These are phyloP conservation scores for Solioccasus polychromus DNA, from an alignment of 768 basidiomycete species.

Conservation along the genomic window DNA sequence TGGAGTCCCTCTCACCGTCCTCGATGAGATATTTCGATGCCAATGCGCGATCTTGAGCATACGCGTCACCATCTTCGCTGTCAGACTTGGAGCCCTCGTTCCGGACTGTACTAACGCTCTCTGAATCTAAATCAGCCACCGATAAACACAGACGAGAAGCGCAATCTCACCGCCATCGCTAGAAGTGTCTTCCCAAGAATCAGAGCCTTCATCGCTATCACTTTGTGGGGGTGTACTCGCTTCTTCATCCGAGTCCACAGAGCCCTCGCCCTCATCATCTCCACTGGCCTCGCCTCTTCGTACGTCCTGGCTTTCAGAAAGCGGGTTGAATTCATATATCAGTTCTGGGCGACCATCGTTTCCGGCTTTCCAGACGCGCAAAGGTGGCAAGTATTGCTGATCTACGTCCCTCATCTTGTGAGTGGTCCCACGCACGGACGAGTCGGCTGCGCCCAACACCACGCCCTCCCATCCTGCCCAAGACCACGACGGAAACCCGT, in stretches of 20 bases:
- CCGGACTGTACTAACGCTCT: background rate
- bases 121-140: background rate
- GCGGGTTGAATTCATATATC: too few species aligned
- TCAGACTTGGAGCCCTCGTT: too few species aligned
- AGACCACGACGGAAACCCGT: slow-evolving; percentile 8
- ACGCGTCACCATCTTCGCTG: background rate
- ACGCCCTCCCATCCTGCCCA: slow-evolving; percentile 12
- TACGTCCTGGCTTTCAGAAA: background rate
- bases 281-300: background rate
- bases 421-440: background rate
- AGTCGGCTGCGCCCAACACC: background rate
- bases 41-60: background rate
- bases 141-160: too few species aligned
- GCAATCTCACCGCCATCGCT: background rate
- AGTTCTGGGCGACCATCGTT: too few species aligned
- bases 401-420: background rate
- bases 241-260: background rate
- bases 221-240: background rate
- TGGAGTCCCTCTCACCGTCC: background rate
- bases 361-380: too few species aligned
- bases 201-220: background rate
- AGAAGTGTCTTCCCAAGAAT: background rate
- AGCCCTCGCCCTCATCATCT: background rate
- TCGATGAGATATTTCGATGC: background rate
- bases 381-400: slow-evolving; percentile 5